A percentile compares a stretch with the other conserved stretches of the same genome.
phyloP scores from a whole-genome alignment of 179 eudicot species.

The Spergularia azorica region DNA sequence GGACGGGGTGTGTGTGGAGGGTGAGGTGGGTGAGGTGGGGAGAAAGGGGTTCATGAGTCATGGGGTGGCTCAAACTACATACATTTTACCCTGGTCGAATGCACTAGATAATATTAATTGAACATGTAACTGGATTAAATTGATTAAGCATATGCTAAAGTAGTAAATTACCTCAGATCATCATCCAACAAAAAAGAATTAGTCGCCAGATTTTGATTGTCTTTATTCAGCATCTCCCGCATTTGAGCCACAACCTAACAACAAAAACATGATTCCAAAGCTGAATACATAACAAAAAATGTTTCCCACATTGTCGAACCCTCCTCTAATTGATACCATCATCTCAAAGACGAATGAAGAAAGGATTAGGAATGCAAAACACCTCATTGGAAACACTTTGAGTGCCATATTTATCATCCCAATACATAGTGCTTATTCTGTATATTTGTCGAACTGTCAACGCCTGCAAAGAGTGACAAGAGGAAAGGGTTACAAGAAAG shows the following conservation, averaged over 20 bases:
- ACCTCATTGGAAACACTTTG: conserved; percentile 99
- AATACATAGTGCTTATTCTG: conserved; percentile 98
- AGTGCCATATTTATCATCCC: conserved; percentile 99
- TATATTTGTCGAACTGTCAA: conserved; percentile 96
- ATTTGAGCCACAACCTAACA: conserved; percentile 94
- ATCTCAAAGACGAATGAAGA: background rate
- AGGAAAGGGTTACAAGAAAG: background rate
- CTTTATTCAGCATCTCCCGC: conserved; percentile 94
- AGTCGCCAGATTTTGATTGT: conserved; percentile 83
- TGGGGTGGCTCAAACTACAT: no score
- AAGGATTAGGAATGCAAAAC: conserved; percentile 29
- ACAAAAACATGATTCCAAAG: conserved; percentile 20
- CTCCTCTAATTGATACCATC: no score
- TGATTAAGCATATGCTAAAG: background rate
- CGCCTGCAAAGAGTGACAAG: conserved; percentile 45
- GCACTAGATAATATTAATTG: background rate
- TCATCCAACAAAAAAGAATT: conserved; percentile 97
- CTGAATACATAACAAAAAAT: background rate
- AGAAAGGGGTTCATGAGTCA: no score
- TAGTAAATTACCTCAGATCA: conserved; percentile 71
- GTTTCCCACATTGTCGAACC: background rate
- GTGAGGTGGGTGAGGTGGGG: no score
- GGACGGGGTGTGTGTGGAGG: no score
- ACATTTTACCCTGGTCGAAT: no score
- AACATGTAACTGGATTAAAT: background rate